Evolutionary conservation across 805 yeast species (phyloP).

Genomic region (Candida qinlingensis): DNA sequence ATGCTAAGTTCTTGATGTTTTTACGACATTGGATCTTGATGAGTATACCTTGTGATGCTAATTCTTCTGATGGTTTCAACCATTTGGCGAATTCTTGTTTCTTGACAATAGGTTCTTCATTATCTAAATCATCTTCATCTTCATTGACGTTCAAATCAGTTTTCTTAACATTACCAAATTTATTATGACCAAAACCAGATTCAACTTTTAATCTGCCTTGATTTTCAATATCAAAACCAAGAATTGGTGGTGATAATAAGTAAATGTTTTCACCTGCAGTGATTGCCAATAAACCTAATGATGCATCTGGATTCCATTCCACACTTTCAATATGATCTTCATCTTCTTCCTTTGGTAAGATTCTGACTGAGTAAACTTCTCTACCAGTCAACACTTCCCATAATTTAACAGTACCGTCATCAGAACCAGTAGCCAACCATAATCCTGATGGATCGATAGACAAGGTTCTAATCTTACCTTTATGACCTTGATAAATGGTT

Average conservation of each 20-base stretch:
- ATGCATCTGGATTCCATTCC: slow-evolving; percentile 84
- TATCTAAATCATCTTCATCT: slow-evolving; percentile 34
- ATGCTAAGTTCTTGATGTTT: slow-evolving; percentile 74
- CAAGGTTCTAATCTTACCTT: slow-evolving; percentile 73
- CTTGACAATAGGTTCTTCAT: slow-evolving; percentile 30
- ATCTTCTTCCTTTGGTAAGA: slow-evolving; percentile 39
- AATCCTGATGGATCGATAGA: slow-evolving; percentile 85
- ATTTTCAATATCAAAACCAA: slow-evolving; percentile 84
- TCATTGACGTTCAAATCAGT: slow-evolving; percentile 34
- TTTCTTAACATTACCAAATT: slow-evolving; percentile 48
- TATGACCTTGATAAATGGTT: slow-evolving; percentile 78
- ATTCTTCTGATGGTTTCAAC: slow-evolving; percentile 67
- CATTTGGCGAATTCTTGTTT: slow-evolving; percentile 67
- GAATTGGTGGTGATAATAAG: slow-evolving; percentile 83
- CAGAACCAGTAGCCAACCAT: slow-evolving; percentile 97
- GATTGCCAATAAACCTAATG: slow-evolving; percentile 75
- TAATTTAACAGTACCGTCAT: slow-evolving; percentile 91
- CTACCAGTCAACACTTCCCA: slow-evolving; percentile 97
- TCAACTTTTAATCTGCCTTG: slow-evolving; percentile 73
- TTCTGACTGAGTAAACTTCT: slow-evolving; percentile 67
- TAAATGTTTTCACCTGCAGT: slow-evolving; percentile 77
- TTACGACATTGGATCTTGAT: slow-evolving; percentile 64
- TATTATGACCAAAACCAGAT: slow-evolving; percentile 85
- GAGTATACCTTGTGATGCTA: slow-evolving; percentile 63
- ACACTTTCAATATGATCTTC: slow-evolving; percentile 78